Conservation (phyloP, 768 basidiomycete species). For the Suillus discolor region DNA sequence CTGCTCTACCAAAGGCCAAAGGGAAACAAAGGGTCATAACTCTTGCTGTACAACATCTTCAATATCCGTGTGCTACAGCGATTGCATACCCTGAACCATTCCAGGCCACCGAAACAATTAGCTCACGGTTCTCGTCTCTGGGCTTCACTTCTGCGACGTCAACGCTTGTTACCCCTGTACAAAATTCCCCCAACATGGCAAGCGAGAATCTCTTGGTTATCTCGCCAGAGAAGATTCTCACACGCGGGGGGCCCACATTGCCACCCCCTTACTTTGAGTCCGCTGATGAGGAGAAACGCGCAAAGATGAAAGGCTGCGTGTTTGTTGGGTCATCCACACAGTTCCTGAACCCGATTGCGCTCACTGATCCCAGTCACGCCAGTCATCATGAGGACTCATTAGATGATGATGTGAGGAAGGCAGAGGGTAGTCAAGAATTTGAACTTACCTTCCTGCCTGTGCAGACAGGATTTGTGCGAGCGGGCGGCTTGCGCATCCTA, state of each 20-base stretch:
- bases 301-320: slow-evolving; percentile 35
- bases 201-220: slow-evolving; percentile 16
- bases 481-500: slow-evolving; percentile 75
- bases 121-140: slow-evolving; percentile 14
- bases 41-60: slow-evolving; percentile 70
- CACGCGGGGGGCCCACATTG: slow-evolving; percentile 21
- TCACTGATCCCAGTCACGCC: slow-evolving; percentile 22
- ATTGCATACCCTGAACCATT: slow-evolving; percentile 14
- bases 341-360: slow-evolving; percentile 46
- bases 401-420: slow-evolving; percentile 25
- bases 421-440: slow-evolving; percentile 55
- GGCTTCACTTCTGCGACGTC: slow-evolving; percentile 11
- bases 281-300: slow-evolving; percentile 36
- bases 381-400: slow-evolving; percentile 13
- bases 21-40: slow-evolving; percentile 44
- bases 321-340: slow-evolving; percentile 56
- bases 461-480: slow-evolving; percentile 57
- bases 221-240: slow-evolving; percentile 19
- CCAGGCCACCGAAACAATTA: background rate
- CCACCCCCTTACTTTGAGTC: slow-evolving; percentile 52
- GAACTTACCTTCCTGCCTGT: slow-evolving; percentile 63
- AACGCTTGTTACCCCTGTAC: slow-evolving; percentile 8
- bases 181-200: background rate
- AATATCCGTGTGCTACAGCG: slow-evolving; percentile 38
- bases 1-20: slow-evolving; percentile 38